Evolutionary conservation across 2,329 filamentous ascomycete genomes (phyloP), one percentile per base, ranked within the genome.

Genomic region (Neurospora sp.): DNA sequence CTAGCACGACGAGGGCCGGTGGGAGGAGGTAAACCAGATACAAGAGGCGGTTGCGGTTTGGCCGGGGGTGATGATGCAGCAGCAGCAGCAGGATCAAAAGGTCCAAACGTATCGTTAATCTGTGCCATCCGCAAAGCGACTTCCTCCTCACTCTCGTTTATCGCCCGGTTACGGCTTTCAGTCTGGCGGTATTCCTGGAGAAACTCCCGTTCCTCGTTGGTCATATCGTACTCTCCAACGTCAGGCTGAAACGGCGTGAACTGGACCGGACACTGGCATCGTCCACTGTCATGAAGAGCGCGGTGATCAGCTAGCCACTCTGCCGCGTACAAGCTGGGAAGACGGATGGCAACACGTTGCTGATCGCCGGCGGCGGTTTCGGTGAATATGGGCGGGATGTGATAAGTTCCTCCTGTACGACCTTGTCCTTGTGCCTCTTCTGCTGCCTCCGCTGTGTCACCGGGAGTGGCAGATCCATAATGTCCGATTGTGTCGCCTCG

Each of bases 271-370:
- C 82, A 83, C 15, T 70, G 39, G 73, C 81, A 83, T 8, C 70
- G 71, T 3, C 80, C 81, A 4, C 65, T 68, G 4, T 73, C 69
- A 73, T 83, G 82, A 4, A 78, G 76, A 19, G 72, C 70, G 11
- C 77, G 76, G 73, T 83, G 82, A 72, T 83, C 82, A 0, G 71
- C 70, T 2, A 77, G 71, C 81, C 81, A 83, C 71, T 83, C 82
- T 3, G 78, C 79, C 1, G 77, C 81, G 70, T 78, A 83, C n/a
- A 80, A 73, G 69, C 80, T 78, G 0, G 76, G 68, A 10, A 81
- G 74, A 1, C 81, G 79, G 40, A 81, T 73, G 0, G 76, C 65
- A 4, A 79, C 74, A 5, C 70, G 73, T 2, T 73, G 69, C 52
- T 71, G 68, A 23, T 73, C 69, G 6, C 67, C 69, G 6, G 71